Evolutionary conservation across 192 early-diverging fungal genomes (phyloP).

Genomic region (Entomortierella chlamydospora): DNA sequence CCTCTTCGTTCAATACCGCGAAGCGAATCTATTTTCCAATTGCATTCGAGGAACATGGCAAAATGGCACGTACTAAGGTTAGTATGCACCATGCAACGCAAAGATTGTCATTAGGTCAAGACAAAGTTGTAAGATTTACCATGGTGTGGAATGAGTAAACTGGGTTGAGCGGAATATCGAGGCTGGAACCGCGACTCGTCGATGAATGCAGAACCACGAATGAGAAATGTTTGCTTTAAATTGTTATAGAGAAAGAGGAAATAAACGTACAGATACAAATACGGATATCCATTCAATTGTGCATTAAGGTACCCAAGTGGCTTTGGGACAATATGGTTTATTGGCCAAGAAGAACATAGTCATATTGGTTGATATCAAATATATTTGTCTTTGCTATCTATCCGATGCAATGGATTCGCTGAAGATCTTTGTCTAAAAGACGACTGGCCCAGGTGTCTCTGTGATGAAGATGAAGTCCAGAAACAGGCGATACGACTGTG

Average conservation of each 20-base stretch:
- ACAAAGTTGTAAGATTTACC: neutral
- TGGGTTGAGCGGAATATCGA: neutral
- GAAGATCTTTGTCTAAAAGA: no score
- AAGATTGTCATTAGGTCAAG: no score
- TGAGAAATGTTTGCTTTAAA: constrained; percentile 82
- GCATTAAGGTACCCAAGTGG: no score
- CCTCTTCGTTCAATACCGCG: constrained; percentile 47
- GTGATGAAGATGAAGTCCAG: no score
- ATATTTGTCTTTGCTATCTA: neutral
- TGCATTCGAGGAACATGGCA: neutral
- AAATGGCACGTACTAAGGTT: neutral
- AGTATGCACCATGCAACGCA: neutral
- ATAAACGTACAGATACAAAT: neutral
- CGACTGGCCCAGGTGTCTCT: no score
- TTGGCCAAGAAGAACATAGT: no score
- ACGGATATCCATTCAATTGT: no score
- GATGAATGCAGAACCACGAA: constrained; percentile 76
- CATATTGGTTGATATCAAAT: neutral
- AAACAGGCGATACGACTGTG: no score
- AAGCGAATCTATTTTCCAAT: constrained; percentile 39
- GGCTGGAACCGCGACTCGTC: constrained; percentile 63
- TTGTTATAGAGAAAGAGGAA: constrained; percentile 66
- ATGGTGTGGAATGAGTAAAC: neutral
- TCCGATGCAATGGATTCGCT: no score
- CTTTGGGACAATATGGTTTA: no score